Percentiles rank a stretch among this genome's conserved stretches.
Evolutionary conservation across 805 yeast genomes (phyloP).

Genomic region (Yarrowia sp.): DNA sequence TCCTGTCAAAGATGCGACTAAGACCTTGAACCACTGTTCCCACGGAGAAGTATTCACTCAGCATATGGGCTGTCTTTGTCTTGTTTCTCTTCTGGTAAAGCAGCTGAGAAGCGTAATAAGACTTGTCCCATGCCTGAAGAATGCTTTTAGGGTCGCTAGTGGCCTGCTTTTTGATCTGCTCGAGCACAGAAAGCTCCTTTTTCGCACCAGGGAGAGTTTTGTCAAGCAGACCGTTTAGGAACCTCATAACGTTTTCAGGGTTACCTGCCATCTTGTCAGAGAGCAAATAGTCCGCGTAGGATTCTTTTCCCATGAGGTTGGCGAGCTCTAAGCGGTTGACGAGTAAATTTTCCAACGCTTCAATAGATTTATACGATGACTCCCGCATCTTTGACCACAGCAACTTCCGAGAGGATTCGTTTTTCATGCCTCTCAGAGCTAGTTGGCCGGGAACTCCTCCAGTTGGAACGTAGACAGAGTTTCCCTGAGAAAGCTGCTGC

Average conservation of each 20-base stretch:
- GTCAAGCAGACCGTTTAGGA: slow-evolving; percentile 57
- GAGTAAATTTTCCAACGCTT: slow-evolving; percentile 55
- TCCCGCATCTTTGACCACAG: slow-evolving; percentile 75
- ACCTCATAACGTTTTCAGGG: slow-evolving; percentile 71
- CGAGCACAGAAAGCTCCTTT: slow-evolving; percentile 50
- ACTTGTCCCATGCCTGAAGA: slow-evolving; percentile 90
- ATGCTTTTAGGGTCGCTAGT: slow-evolving; percentile 36
- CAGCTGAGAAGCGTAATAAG: slow-evolving; percentile 49
- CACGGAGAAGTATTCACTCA: slow-evolving; percentile 72
- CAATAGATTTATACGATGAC: slow-evolving; percentile 60
- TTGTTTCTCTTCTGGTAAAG: slow-evolving; percentile 32
- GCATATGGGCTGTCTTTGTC: slow-evolving; percentile 41
- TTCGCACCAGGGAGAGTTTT: slow-evolving; percentile 53
- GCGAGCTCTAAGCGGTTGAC: slow-evolving; percentile 69
- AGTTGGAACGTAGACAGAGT: slow-evolving; percentile 45
- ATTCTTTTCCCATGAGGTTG: slow-evolving; percentile 61
- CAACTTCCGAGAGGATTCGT: slow-evolving; percentile 55
- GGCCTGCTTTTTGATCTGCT: slow-evolving; percentile 36
- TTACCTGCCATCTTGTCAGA: slow-evolving; percentile 85
- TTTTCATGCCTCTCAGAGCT: slow-evolving; percentile 56
- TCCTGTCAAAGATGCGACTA: slow-evolving; percentile 59
- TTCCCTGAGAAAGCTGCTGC: slow-evolving; percentile 29
- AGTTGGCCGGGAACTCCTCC: slow-evolving; percentile 64
- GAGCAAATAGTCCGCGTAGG: slow-evolving; percentile 76
- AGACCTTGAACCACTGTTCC: slow-evolving; percentile 86